These are phyloP conservation scores for Colletotrichum shisoi DNA, from an alignment of 2,329 filamentous ascomycete species.

Conservation along the genomic window DNA sequence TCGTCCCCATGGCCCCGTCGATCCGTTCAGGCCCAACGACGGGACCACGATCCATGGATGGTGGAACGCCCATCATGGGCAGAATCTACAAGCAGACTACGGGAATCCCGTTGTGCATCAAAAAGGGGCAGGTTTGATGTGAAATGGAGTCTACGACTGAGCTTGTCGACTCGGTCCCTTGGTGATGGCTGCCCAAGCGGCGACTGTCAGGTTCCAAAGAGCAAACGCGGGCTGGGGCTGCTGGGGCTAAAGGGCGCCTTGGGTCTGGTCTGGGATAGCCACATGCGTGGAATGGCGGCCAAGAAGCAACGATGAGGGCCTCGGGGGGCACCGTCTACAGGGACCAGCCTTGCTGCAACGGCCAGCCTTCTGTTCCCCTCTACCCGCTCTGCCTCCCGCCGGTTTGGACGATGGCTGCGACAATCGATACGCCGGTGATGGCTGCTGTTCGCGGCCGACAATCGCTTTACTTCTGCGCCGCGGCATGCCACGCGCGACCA, in stretches of 20 bases:
- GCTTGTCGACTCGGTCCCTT: constrained; percentile 13
- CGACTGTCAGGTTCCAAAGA: constrained; percentile 35
- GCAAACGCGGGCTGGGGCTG: constrained; percentile 20
- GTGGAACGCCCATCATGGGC: constrained; percentile 7
- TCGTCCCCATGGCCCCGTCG: constrained; percentile 26
- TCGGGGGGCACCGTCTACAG: constrained; percentile 18
- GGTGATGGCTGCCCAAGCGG: constrained; percentile 38
- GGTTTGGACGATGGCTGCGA: constrained; percentile 3
- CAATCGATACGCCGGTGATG: constrained; percentile 26
- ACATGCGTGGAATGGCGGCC: constrained; percentile 31
- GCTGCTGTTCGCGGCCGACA: constrained; percentile 26
- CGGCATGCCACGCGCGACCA: constrained; percentile 2
- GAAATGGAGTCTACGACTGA: constrained; percentile 5
- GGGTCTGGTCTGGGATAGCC: constrained; percentile 31
- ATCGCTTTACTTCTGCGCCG: not conserved
- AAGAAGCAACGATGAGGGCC: constrained; percentile 32
- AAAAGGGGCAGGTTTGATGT: not conserved
- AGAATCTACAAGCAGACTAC: not conserved
- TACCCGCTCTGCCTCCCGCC: not conserved
- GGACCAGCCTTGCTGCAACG: constrained; percentile 35
- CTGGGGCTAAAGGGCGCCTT: constrained; percentile 23
- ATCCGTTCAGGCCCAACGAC: constrained; percentile 37
- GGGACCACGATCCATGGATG: constrained; percentile 3
- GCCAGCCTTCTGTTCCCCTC: constrained; percentile 7
- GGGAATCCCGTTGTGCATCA: constrained; percentile 4